Evolutionary conservation across 2,329 filamentous ascomycete species (phyloP).

Genomic region (Botryotinia calthae): DNA sequence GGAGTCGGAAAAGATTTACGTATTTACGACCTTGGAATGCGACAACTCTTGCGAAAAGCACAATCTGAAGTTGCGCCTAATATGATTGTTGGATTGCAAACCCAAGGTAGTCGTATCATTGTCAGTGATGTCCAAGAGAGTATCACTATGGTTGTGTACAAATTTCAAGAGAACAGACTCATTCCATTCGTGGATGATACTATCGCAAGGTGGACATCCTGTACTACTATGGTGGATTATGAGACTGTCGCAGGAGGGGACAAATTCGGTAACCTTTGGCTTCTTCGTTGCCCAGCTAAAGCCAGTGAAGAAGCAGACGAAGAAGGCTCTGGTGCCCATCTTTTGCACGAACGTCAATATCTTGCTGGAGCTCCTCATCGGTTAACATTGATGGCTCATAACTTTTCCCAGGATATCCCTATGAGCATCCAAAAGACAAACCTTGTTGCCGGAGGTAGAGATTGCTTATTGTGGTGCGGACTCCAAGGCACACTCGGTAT

Average conservation of each 20-base stretch:
- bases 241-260: conserved; percentile 93
- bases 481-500: conserved; percentile 93
- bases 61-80: conserved; percentile 77
- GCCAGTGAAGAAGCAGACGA: conserved; percentile 88
- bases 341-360: conserved; percentile 87
- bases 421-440: conserved; percentile 86
- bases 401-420: conserved; percentile 87
- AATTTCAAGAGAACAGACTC: conserved; percentile 83
- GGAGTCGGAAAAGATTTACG: conserved; percentile 80
- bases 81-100: conserved; percentile 84
- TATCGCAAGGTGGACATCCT: conserved; percentile 85
- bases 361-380: conserved; percentile 86
- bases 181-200: conserved; percentile 93
- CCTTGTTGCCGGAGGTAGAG: conserved; percentile 85
- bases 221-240: conserved; percentile 93
- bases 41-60: conserved; percentile 87
- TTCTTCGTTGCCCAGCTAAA: conserved; percentile 83
- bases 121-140: conserved; percentile 92
- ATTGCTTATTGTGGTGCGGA: conserved; percentile 89
- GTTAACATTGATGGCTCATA: conserved; percentile 81
- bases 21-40: conserved; percentile 90
- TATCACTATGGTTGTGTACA: conserved; percentile 90
- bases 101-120: conserved; percentile 85
- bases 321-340: conserved; percentile 82
- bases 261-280: conserved; percentile 96